A percentile compares a stretch with the other conserved stretches of the same genome.
These are phyloP conservation scores for Gamsiella multidivaricata DNA, from an alignment of 192 early-diverging fungal genomes.

Conservation along the genomic window DNA sequence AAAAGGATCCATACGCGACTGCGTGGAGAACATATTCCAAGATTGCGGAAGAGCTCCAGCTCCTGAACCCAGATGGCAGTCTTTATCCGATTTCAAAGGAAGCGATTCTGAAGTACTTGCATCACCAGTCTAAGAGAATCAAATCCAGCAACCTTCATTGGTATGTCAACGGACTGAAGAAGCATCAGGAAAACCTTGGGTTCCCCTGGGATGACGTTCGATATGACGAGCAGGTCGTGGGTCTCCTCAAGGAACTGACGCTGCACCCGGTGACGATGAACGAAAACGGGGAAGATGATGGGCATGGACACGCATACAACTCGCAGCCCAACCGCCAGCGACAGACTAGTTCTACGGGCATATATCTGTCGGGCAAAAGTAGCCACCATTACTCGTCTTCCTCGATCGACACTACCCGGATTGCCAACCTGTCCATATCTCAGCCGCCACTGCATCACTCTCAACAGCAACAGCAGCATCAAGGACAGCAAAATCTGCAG, in stretches of 20 bases:
- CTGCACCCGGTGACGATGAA: constrained; percentile 25
- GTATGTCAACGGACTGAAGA: constrained; percentile 53
- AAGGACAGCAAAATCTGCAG: constrained; percentile 19
- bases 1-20: constrained; percentile 51
- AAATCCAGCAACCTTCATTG: constrained; percentile 52
- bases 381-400: constrained; percentile 39
- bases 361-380: background rate
- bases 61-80: constrained; percentile 40
- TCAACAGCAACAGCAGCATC: constrained; percentile 28
- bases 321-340: constrained; percentile 26
- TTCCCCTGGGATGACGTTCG: constrained; percentile 54
- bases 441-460: constrained; percentile 7
- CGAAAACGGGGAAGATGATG: constrained; percentile 27
- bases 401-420: constrained; percentile 38
- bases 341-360: constrained; percentile 19
- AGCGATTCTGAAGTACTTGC: constrained; percentile 49
- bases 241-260: constrained; percentile 44
- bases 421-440: constrained; percentile 46
- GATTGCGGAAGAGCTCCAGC: constrained; percentile 41
- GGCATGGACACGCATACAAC: constrained; percentile 15
- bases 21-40: constrained; percentile 54
- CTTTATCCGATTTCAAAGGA: constrained; percentile 52
- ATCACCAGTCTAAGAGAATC: constrained; percentile 51
- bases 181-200: constrained; percentile 50
- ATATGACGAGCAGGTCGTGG: constrained; percentile 48